These are phyloP conservation scores for Colletotrichum sp. DNA, from an alignment of 2,329 filamentous ascomycete species.

Conservation along the genomic window DNA sequence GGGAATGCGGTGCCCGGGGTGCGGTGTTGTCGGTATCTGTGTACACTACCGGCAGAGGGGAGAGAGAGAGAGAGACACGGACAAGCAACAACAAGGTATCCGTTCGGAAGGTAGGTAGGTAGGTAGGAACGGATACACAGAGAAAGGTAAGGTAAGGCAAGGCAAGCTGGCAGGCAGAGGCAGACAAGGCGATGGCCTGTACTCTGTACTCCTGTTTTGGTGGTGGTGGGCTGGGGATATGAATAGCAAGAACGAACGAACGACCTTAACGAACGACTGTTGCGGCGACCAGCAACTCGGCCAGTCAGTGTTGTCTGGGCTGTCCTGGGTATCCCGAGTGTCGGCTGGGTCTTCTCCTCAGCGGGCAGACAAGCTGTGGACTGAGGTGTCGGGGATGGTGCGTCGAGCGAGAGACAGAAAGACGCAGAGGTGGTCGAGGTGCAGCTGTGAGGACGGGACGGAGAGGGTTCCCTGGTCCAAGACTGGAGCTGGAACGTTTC, in stretches of 20 bases:
- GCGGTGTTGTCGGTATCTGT: background rate
- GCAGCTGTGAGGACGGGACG: background rate
- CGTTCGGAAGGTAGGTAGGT: background rate
- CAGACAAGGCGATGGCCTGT: background rate
- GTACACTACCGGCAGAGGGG: background rate
- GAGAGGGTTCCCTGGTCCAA: slow-evolving; percentile 16
- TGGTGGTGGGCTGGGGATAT: background rate
- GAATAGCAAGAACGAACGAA: background rate
- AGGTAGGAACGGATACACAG: background rate
- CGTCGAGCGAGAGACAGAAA: slow-evolving; percentile 10
- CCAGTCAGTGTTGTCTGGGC: background rate
- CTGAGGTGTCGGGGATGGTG: slow-evolving; percentile 9
- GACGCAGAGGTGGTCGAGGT: background rate
- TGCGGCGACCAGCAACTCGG: background rate
- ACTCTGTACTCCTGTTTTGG: background rate
- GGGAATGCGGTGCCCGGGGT: background rate
- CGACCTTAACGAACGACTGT: background rate
- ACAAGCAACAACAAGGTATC: background rate
- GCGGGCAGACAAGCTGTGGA: background rate
- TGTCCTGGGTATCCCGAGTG: background rate
- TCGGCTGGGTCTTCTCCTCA: background rate
- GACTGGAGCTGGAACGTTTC: slow-evolving; percentile 20
- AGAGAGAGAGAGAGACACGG: background rate
- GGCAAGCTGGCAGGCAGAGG: background rate
- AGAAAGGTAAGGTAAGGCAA: background rate